Base-by-base conservation (phyloP, 441 rosid species). In the Pelargonium myrrhifolium region DNA sequence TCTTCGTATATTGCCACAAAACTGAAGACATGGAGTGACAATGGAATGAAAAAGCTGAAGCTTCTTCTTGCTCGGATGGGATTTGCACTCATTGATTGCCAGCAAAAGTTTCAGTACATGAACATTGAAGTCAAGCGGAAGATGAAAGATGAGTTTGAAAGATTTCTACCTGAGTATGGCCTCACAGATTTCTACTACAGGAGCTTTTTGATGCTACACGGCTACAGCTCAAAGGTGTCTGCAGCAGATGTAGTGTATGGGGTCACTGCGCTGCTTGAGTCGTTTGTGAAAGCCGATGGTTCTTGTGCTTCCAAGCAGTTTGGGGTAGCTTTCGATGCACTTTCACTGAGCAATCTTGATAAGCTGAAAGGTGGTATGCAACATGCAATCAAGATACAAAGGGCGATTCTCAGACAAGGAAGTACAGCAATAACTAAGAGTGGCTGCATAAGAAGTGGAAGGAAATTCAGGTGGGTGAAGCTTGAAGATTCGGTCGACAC, bases 231-330 rank as follows among this genome's bases (percentile, higher is more conserved):
- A 15, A 84, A 83, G 76, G 95, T 91, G 68, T 91, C 98, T 65
- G 96, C 96, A 1, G 98, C 97, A n/a, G 98, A 93, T 74, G 94
- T 89, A 66, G 96, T 87, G 1, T 87, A 91, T 71, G 97, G 96
- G 9, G 95, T 90, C 22, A 90, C 95, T 8, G 98, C 97, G 12
- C 79, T 93, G 84, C 97, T 93, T 1, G 98, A 93, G 81, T 90
- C 97, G 59, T 93, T 89, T 72, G 72, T 87, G 22, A 90, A 79
- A 17, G 79, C 89, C 3, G 85, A 84, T 69, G 93, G 89, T 43
- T 77, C 86, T 59, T 83, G 89, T 77, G 97, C 95, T 75, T 87
- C 95, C 6, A 88, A 87, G 78, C 96, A 89, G 72, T 93, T 93
- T 17, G 97, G 97, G 0, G 89, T 79, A 72, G 96, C 99, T 15